Conservation (phyloP, 2,329 filamentous ascomycete genomes). For the Botrytis paeoniae region DNA sequence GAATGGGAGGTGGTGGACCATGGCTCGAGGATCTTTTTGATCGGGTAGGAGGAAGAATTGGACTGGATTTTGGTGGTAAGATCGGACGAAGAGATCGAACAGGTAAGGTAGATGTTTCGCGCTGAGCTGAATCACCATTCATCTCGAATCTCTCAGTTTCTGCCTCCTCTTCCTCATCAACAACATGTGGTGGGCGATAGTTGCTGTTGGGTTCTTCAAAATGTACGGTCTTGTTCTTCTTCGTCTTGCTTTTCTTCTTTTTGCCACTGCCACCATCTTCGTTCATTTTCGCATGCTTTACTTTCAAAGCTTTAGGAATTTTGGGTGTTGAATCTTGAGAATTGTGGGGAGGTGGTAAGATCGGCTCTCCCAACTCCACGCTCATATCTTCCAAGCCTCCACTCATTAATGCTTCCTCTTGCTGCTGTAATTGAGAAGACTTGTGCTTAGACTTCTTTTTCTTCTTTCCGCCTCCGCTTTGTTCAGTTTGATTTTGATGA, state of each 20-base stretch:
- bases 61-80: not conserved
- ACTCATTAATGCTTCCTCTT: conserved; percentile 4
- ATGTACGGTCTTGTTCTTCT: not conserved
- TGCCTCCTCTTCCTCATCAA: not conserved
- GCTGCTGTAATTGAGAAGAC: not conserved
- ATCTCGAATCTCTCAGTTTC: not conserved
- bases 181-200: not conserved
- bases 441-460: not conserved
- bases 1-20: not conserved
- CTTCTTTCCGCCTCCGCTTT: not conserved
- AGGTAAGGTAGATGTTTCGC: not conserved
- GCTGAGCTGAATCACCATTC: not conserved
- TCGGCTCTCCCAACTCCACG: not conserved
- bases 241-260: not conserved
- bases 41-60: not conserved
- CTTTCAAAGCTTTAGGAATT: not conserved
- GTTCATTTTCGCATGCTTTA: not conserved
- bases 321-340: not conserved
- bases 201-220: not conserved
- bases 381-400: not conserved
- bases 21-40: not conserved
- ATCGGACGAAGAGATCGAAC: not conserved
- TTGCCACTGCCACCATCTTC: not conserved
- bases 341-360: not conserved
- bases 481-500: not conserved